These are phyloP conservation scores for Suillus sp. DNA, from an alignment of 768 basidiomycete genomes.

Conservation along the genomic window DNA sequence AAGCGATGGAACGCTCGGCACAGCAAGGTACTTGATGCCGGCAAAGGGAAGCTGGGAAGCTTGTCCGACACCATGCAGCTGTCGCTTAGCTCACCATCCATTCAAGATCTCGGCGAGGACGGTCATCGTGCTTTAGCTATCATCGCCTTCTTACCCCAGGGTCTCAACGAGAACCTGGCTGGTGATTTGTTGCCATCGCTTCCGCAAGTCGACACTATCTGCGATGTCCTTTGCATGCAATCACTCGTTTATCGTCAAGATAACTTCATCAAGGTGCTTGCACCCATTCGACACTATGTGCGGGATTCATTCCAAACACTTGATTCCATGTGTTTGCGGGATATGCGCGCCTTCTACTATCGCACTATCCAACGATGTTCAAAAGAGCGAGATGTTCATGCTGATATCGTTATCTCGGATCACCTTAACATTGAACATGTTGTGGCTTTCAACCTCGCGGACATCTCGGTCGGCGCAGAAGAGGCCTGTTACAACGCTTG, in stretches of 20 bases:
- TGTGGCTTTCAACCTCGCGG: not conserved
- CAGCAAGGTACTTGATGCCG: not conserved
- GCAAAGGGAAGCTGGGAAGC: not conserved
- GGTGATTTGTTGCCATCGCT: not conserved
- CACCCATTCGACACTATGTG: not conserved
- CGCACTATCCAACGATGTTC: not conserved
- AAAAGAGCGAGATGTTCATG: not conserved
- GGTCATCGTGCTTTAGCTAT: not conserved
- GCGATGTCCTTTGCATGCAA: not conserved
- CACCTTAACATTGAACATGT: not conserved
- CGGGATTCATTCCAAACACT: not conserved
- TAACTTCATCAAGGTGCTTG: not conserved
- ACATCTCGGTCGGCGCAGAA: not conserved
- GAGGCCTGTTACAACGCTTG: not conserved
- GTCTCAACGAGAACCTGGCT: not conserved
- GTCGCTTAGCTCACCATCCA: not conserved
- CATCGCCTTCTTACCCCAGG: not conserved
- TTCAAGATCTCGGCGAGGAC: not conserved
- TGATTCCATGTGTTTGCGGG: not conserved
- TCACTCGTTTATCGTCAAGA: not conserved
- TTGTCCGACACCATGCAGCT: not conserved
- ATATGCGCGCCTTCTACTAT: not conserved
- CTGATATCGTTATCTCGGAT: not conserved
- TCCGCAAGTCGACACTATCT: not conserved
- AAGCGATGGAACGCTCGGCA: not conserved